Percentiles rank a stretch among this genome's conserved stretches.
phyloP scores from a whole-genome alignment of 2,329 filamentous ascomycete genomes.

The Sarocladium strictum region DNA sequence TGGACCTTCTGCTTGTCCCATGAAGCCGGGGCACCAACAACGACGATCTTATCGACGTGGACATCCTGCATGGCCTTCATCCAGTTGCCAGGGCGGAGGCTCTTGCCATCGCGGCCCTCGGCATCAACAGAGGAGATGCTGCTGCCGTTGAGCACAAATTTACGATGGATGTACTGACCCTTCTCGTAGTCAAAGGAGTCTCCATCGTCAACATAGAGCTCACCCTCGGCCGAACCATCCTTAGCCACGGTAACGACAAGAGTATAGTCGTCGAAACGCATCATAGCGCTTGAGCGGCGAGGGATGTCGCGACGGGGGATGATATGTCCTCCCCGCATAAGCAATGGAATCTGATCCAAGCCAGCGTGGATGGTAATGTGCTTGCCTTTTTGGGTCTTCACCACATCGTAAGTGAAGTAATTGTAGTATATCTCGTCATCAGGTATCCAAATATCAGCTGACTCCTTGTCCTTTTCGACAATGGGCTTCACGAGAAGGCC shows the following conservation, averaged over 20 bases:
- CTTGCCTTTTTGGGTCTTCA: constrained; percentile 65
- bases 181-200: constrained; percentile 84
- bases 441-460: constrained; percentile 77
- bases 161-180: constrained; percentile 83
- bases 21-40: constrained; percentile 69
- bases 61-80: constrained; percentile 74
- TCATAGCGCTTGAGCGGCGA: constrained; percentile 76
- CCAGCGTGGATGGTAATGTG: constrained; percentile 66
- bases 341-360: constrained; percentile 77
- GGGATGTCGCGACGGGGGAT: constrained; percentile 85
- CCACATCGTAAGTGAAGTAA: constrained; percentile 81
- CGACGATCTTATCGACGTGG: constrained; percentile 72
- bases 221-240: constrained; percentile 58
- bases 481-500: constrained; percentile 92
- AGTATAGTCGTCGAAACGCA: constrained; percentile 94
- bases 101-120: constrained; percentile 45
- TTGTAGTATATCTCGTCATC: constrained; percentile 90
- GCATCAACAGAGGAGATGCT: constrained; percentile 66
- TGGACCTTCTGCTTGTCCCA: constrained; percentile 63
- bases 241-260: constrained; percentile 69
- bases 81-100: constrained; percentile 60
- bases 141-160: constrained; percentile 60
- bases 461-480: constrained; percentile 66
- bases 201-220: constrained; percentile 87
- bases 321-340: constrained; percentile 92